Base-by-base conservation (phyloP, 768 basidiomycete species). In the Panaeolus papilionaceus region DNA sequence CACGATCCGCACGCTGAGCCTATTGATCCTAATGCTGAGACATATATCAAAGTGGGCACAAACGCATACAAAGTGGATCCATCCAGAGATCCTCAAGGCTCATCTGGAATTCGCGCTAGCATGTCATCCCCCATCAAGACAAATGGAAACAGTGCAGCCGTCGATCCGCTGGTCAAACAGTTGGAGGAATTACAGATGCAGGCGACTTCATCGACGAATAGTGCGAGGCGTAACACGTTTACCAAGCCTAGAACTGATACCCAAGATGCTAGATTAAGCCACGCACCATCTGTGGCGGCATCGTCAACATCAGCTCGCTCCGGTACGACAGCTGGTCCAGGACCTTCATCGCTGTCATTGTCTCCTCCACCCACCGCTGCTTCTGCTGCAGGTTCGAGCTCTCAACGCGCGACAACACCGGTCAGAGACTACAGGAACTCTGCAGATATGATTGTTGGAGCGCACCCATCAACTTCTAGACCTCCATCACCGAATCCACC, bases 381-480 rank as follows among this genome's bases (percentile, higher is more conserved):
- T 45, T 64, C 74, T 26, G 64, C 69, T 37, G 68, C 71, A 11
- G 68, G 65, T 11, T 65, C 73, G 0, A 74, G 82, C 74, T 23
- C 73, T 63, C 73, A 74, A 23, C 70, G 75, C 38, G 75, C 78
- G 12, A 75, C 79, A 4, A 77, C 81, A 18, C 78, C 79, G 12
- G 69, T 73, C 42, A 83, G 87, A 28, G 92, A 95, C 76, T 95
- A 93, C 72, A 85, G 89, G 62, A 87, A 88, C 64, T 90, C 89
- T 20, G 94, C 92, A 0, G 89, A 95, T 67, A 70, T 88, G 45
- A 85, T 96, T 38, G 92, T 96, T n/a, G 94, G 94, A 18, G 76
- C 83, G 0, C 91, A 92, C 70, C 95, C 94, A 0, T 81, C 86
- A 18, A 70, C 63, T 8, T 94, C 93, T 5, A 88, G 94, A 38